Evolutionary conservation across 768 basidiomycete genomes (phyloP).

Genomic region (Auriscalpium vulgare): DNA sequence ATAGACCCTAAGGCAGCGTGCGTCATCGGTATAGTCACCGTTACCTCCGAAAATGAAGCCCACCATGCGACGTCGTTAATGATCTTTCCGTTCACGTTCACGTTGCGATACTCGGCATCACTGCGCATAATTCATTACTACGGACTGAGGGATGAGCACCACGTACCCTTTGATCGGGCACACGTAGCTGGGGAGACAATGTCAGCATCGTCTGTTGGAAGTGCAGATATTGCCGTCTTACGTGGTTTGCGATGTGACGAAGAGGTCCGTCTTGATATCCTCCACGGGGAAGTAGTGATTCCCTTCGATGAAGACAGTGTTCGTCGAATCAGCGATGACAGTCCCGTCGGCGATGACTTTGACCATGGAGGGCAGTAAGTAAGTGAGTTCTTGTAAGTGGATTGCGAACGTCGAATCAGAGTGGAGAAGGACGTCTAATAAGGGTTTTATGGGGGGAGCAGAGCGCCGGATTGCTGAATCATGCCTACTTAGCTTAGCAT

Average conservation of each 20-base stretch:
- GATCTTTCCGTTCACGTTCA: slow-evolving; percentile 36
- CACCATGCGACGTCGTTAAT: slow-evolving; percentile 64
- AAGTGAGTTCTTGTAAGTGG: too few species aligned
- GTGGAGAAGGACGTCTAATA: too few species aligned
- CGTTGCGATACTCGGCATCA: slow-evolving; percentile 60
- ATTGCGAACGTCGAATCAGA: too few species aligned
- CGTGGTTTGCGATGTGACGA: slow-evolving; percentile 47
- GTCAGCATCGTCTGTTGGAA: too few species aligned
- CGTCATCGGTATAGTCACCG: not conserved
- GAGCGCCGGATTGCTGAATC: too few species aligned
- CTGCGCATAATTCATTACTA: slow-evolving; percentile 24
- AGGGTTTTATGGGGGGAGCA: too few species aligned
- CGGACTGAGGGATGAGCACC: not conserved
- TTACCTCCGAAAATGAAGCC: slow-evolving; percentile 11
- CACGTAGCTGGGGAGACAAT: not conserved
- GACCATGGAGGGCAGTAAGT: slow-evolving; percentile 24
- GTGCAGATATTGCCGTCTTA: slow-evolving; percentile 18
- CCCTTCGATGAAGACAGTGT: slow-evolving; percentile 51
- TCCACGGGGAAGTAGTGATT: slow-evolving; percentile 71
- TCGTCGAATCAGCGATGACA: slow-evolving; percentile 49
- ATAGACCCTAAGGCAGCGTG: slow-evolving; percentile 49
- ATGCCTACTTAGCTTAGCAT: too few species aligned
- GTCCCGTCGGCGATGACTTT: slow-evolving; percentile 43
- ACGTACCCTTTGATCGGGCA: slow-evolving; percentile 7
- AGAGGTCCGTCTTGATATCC: slow-evolving; percentile 35